These are phyloP conservation scores for Postia placenta DNA, from an alignment of 768 basidiomycete species.

Conservation along the genomic window DNA sequence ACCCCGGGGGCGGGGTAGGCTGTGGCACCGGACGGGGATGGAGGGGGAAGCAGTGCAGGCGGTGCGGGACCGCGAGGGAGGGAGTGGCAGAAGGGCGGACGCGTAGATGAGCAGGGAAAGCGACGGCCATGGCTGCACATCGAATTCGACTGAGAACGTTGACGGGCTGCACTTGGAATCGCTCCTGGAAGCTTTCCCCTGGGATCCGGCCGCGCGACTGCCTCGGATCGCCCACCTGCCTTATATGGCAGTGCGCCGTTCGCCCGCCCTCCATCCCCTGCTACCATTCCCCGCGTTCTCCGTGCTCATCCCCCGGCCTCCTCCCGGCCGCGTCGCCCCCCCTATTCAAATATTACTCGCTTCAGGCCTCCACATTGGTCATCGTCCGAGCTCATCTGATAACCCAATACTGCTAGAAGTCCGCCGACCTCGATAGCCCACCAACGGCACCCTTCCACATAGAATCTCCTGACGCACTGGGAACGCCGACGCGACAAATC, in stretches of 20 bases:
- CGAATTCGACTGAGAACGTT: not conserved
- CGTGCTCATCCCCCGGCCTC: not conserved
- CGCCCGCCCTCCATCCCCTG: not conserved
- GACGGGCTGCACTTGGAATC: not conserved
- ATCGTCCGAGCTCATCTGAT: not conserved
- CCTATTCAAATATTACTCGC: not conserved
- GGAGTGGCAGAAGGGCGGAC: not conserved
- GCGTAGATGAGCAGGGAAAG: not conserved
- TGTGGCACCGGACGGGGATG: not conserved
- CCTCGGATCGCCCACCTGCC: not conserved
- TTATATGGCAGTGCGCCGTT: not conserved
- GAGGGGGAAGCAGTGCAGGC: not conserved
- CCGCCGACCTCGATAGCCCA: conserved; percentile 1
- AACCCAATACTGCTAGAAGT: not conserved
- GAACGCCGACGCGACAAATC: not conserved
- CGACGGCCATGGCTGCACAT: not conserved
- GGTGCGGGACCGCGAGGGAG: not conserved
- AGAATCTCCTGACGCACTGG: not conserved
- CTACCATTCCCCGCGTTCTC: not conserved
- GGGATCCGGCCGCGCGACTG: not conserved
- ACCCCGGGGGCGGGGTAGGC: not conserved
- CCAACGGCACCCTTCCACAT: not conserved
- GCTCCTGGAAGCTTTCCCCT: not conserved
- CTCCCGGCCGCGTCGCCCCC: not conserved
- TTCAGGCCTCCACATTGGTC: not conserved